Evolutionary conservation across 257 asterid species (phyloP), one percentile per base, ranked within the genome.

Genomic region (Phtheirospermum japonicum): DNA sequence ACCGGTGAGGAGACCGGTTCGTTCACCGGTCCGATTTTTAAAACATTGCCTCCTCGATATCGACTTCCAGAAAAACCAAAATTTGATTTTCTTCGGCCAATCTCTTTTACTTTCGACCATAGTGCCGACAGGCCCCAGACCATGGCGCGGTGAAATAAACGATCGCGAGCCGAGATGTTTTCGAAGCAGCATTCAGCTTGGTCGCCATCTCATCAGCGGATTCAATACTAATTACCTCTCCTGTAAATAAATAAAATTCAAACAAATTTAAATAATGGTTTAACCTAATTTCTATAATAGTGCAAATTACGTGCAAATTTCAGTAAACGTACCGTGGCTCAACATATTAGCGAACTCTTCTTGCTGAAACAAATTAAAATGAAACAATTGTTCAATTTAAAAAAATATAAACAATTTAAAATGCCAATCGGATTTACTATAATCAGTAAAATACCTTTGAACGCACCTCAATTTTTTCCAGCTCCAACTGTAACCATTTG

Each of bases 71-170:
- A 51, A 82, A 83, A 39, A 76, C 82, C 16, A 58, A 76, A 33
- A 71, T 76, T 9, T 79, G 80, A 49, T 79, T 65, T 60, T 75
- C 72, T 10, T 23, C 65, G 0, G 91, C 85, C 53, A 75, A 64
- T 51, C 46, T 68, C 28, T 75, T 49, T 43, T 48, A 83, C 18
- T 64, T 23, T 7, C 85, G 95, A 54, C 75, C 63, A 20, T 78
- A 48, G 61, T 67, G 20, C 23, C 72, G 72, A 59, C 85, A 83
- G 8, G 91, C 85, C n/a, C 87, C 84, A 42, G 83, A 73, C 91
- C 87, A 86, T n/a, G 69, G 34, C 49, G 91, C 84, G 8, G 87
- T 79, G 68, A 80, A 86, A 67, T 80, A 84, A 13, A 87, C 70
- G 8, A 87, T 26, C 32, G 80, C 73, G 30, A 87, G 78, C 8